Conservation (phyloP, 441 rosid genomes). For the Aleurites moluccanus region DNA sequence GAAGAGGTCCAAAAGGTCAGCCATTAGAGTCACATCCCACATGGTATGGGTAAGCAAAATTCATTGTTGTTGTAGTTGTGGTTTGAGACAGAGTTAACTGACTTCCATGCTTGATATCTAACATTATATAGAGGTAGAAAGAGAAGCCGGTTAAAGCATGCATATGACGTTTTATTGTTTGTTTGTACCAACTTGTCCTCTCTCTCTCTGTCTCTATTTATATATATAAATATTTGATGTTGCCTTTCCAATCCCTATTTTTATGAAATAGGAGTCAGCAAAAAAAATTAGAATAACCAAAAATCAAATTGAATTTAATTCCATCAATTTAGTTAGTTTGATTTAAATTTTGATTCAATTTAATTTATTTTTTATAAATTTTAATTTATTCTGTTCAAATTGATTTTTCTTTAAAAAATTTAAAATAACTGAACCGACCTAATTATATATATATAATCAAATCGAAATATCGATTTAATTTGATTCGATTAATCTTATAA, state of each 20-base stretch:
- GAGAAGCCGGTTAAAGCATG: neutral
- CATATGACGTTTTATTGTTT: conserved; percentile 18
- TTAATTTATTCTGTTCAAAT: too few species aligned
- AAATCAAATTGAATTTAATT: too few species aligned
- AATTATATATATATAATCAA: too few species aligned
- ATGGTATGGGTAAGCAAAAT: conserved; percentile 19
- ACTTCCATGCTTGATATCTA: conserved; percentile 31
- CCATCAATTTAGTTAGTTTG: too few species aligned
- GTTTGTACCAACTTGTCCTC: neutral
- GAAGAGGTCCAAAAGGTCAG: conserved; percentile 5
- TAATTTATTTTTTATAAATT: too few species aligned
- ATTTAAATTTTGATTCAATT: too few species aligned
- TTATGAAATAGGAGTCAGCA: too few species aligned
- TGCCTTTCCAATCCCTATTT: neutral
- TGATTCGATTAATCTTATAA: too few species aligned
- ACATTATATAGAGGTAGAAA: neutral
- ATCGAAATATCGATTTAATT: too few species aligned
- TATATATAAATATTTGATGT: neutral
- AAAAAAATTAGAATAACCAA: too few species aligned
- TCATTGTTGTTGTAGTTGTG: conserved; percentile 20
- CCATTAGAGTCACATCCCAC: conserved; percentile 26
- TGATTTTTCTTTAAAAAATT: too few species aligned
- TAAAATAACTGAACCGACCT: too few species aligned
- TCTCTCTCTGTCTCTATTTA: neutral
- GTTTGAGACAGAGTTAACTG: conserved; percentile 33